Evolutionary conservation across 176 grass and related monocot genomes (phyloP), one percentile per base, ranked within the genome.

Genomic region (Avena insularis): DNA sequence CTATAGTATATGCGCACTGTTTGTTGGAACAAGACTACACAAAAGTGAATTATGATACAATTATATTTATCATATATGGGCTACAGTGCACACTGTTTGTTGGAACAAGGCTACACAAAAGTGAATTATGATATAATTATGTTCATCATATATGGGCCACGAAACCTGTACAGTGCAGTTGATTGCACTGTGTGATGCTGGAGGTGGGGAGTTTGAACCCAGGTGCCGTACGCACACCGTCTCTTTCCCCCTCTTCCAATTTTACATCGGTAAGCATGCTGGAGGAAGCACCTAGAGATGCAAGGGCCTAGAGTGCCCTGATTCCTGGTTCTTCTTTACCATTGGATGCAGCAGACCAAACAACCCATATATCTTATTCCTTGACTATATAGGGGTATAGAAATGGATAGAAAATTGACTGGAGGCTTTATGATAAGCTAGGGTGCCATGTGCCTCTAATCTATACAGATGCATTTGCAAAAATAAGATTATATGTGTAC

Each of bases 351-450:
- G 55, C 40, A 43, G 40, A 58, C 55, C 55, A 16, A 58, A 19
- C 17, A 58, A 17, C 57, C 57, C 20, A 21, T 60, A 59, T 60
- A 60, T 60, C 57, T 60, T 60, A 21, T 21, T 60, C 20, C 57
- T 8, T 59, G 17, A 59, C 56, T 59, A 59, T 59, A 58, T 58
- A 58, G 56, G 17, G 57, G 57, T 60, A 60, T 60, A 60, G 57
- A 60, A 59, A 79, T 49, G 8, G 74, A 70, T 79, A 70, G 31
- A 79, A 47, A 69, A 19, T 69, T 86, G 20, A 86, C 31, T 29
- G 20, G 48, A 46, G 23, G 27, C 12, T 10, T 85, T 85, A 38
- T 51, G 45, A 50, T 49, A 76, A 51, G 19, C 12, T 67, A 20
- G 13, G 1, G 12, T 55, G 5, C 35, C 9, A 19, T 73, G 20